phyloP scores from a whole-genome alignment of 2,329 filamentous ascomycete species.

The Monosporascus sp. region DNA sequence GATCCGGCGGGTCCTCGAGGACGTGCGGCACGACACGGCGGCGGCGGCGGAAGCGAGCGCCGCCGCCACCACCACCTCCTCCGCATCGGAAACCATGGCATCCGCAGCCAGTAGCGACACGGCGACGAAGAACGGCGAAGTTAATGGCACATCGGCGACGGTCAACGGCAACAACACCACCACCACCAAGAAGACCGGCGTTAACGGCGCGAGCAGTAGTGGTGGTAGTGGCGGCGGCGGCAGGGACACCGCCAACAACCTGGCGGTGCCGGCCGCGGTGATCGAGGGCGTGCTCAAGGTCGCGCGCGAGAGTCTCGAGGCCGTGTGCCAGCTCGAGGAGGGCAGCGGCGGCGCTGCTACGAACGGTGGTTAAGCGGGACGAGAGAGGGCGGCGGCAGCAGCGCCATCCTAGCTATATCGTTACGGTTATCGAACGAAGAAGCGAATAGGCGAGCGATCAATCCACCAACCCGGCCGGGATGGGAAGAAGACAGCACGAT shows the following conservation, averaged over 20 bases:
- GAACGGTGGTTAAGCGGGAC: background rate
- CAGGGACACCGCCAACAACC: conserved; percentile 28
- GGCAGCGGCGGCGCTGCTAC: conserved; percentile 2
- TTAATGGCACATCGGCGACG: conserved; percentile 24
- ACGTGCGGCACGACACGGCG: conserved; percentile 49
- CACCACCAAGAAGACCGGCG: conserved; percentile 15
- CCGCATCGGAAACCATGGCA: conserved; percentile 8
- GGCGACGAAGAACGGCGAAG: conserved; percentile 6
- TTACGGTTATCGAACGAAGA: background rate
- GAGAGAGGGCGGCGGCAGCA: background rate
- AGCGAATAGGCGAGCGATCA: no score
- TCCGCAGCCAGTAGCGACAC: conserved; percentile 15
- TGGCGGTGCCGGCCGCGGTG: conserved; percentile 55
- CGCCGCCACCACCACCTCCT: conserved; percentile 16
- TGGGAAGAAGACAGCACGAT: background rate
- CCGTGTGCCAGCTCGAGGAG: conserved; percentile 37
- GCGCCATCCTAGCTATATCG: background rate
- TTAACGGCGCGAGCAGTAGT: conserved; percentile 9
- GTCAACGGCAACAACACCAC: conserved; percentile 23
- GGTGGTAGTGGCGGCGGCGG: background rate
- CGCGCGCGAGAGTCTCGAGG: conserved; percentile 53
- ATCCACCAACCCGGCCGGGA: no score
- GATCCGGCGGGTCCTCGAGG: conserved; percentile 54
- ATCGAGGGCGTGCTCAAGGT: conserved; percentile 57
- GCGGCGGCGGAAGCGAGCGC: conserved; percentile 14